Percentiles rank a stretch among this genome's conserved stretches.
Evolutionary conservation across 2,329 filamentous ascomycete species (phyloP).

Genomic region (Fusarium aywerte): DNA sequence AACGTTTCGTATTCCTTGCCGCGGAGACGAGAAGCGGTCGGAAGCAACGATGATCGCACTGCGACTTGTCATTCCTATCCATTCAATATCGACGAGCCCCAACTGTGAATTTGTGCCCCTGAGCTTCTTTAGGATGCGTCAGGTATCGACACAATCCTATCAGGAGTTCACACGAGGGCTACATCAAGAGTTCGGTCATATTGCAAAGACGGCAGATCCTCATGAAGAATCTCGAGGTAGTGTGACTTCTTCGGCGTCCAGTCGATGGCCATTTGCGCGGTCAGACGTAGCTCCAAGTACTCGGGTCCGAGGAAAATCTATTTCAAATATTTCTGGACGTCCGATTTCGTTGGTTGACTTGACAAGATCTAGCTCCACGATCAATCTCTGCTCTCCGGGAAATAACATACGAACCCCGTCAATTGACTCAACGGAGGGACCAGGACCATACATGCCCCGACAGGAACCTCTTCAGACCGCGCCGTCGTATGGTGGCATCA

Average conservation of each 20-base stretch:
- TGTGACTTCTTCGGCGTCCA: slow-evolving; percentile 11
- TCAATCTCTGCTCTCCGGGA: slow-evolving; percentile 40
- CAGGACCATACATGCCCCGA: slow-evolving; percentile 35
- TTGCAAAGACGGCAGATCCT: slow-evolving; percentile 50
- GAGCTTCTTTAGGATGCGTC: slow-evolving; percentile 73
- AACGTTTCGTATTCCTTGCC: slow-evolving; percentile 57
- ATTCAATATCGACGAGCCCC: slow-evolving; percentile 62
- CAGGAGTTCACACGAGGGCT: slow-evolving; percentile 69
- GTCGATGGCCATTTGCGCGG: slow-evolving; percentile 30
- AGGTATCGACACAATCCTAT: slow-evolving; percentile 69
- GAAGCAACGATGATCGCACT: slow-evolving; percentile 62
- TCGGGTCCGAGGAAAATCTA: slow-evolving; percentile 13
- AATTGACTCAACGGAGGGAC: slow-evolving; percentile 32
- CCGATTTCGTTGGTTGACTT: slow-evolving; percentile 35
- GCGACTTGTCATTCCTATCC: slow-evolving; percentile 70
- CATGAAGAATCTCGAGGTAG: slow-evolving; percentile 10
- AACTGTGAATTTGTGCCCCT: slow-evolving; percentile 70
- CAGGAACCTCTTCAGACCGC: slow-evolving; percentile 40
- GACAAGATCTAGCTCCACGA: slow-evolving; percentile 40
- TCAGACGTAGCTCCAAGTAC: slow-evolving; percentile 9
- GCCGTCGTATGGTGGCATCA: slow-evolving; percentile 62
- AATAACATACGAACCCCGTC: slow-evolving; percentile 24
- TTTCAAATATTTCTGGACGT: slow-evolving; percentile 8
- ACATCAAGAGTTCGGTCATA: slow-evolving; percentile 68
- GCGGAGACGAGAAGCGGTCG: slow-evolving; percentile 28